phyloP scores from a whole-genome alignment of 1,284 basidiomycete genomes.

The Chalciporus sp. region DNA sequence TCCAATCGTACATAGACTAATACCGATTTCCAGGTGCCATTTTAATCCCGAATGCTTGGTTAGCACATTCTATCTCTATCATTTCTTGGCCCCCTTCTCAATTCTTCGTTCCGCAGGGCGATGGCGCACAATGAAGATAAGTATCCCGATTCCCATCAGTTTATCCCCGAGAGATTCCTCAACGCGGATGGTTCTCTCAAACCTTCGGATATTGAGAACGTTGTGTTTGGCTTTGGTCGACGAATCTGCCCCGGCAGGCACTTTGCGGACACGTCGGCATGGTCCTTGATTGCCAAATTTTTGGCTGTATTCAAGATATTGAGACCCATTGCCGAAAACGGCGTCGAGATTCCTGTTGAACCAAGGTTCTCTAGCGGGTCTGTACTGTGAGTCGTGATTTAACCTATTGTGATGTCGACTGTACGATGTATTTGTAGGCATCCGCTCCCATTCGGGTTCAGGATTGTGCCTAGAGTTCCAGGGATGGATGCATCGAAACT shows the following conservation, averaged over 20 bases:
- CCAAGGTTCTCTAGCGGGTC: constrained; percentile 2
- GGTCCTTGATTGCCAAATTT: constrained; percentile 7
- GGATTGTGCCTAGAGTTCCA: constrained; percentile 12
- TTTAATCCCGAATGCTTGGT: constrained; percentile 3
- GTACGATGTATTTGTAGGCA: constrained; percentile 5
- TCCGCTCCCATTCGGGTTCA: constrained; percentile 15
- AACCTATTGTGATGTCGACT: neutral
- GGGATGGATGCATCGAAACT: neutral
- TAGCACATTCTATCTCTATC: neutral
- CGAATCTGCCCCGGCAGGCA: constrained; percentile 15
- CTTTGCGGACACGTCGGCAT: constrained; percentile 13
- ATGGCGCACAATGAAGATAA: too few relatives aligned
- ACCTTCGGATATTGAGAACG: neutral
- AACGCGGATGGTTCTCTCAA: too few relatives aligned
- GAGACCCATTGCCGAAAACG: too few relatives aligned
- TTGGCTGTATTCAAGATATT: too few relatives aligned
- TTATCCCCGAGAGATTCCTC: too few relatives aligned
- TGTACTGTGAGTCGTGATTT: constrained; percentile 4
- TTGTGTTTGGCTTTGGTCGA: too few relatives aligned
- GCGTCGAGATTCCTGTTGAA: constrained; percentile 5
- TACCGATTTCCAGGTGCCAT: too few relatives aligned
- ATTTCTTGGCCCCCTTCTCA: neutral
- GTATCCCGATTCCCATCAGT: too few relatives aligned
- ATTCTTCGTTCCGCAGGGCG: neutral
- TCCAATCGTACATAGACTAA: too few relatives aligned